Evolutionary conservation across 1,284 basidiomycete genomes (phyloP).

Genomic region (Filobasidium uniguttulatum): DNA sequence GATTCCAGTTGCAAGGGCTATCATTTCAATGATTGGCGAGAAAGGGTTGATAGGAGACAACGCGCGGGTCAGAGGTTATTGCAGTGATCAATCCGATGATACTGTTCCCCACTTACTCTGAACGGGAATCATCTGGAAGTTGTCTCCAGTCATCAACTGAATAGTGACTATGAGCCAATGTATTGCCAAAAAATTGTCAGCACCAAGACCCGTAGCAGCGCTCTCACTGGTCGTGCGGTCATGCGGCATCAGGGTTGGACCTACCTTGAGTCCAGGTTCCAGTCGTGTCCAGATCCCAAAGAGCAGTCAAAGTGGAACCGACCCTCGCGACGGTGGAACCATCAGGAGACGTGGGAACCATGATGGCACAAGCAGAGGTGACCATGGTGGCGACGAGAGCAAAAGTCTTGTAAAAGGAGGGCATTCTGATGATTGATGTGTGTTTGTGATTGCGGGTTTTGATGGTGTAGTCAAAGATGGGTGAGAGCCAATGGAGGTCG

Average conservation of each 20-base stretch:
- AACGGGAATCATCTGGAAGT: conserved; percentile 25
- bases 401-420: not conserved
- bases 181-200: not conserved
- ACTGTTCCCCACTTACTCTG: conserved; percentile 16
- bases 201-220: not conserved
- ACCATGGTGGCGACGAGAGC: not conserved
- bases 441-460: too few species aligned
- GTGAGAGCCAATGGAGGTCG: too few species aligned
- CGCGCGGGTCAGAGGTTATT: not conserved
- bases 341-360: conserved; percentile 36
- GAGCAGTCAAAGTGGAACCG: conserved; percentile 24
- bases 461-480: too few species aligned
- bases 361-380: conserved; percentile 7
- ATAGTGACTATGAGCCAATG: conserved; percentile 19
- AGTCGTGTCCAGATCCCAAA: conserved; percentile 33
- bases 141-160: conserved; percentile 34
- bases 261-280: conserved; percentile 31
- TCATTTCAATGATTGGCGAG: not conserved
- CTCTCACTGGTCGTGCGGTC: not conserved
- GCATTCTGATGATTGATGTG: not conserved
- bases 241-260: not conserved
- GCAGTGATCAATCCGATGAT: too few species aligned
- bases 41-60: not conserved
- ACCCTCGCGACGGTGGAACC: conserved; percentile 26
- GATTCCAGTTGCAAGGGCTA: conserved; percentile 26